Evolutionary conservation across 2,329 filamentous ascomycete species (phyloP).

Genomic region (Colletotrichum sp.): DNA sequence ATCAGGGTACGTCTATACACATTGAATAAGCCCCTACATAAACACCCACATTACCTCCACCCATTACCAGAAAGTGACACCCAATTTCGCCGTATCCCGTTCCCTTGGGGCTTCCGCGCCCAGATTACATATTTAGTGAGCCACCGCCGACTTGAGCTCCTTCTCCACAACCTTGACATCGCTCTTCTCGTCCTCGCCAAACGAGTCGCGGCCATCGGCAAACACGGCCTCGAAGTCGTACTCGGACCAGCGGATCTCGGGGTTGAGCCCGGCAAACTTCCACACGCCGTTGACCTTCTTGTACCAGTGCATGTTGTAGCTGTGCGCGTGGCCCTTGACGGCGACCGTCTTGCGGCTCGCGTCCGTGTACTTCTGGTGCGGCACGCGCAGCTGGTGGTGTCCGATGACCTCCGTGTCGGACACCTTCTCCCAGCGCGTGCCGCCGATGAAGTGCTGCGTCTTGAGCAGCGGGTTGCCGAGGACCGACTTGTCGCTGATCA

Average conservation of each 20-base stretch:
- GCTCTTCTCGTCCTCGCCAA: neutral
- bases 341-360: constrained; percentile 49
- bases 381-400: constrained; percentile 66
- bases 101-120: neutral
- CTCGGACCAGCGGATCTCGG: constrained; percentile 62
- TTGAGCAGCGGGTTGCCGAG: constrained; percentile 66
- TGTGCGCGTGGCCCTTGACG: constrained; percentile 66
- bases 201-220: constrained; percentile 19
- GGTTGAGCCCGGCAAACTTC: constrained; percentile 64
- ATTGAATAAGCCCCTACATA: neutral
- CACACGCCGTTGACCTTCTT: constrained; percentile 62
- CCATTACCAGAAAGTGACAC: neutral
- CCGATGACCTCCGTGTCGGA: constrained; percentile 64
- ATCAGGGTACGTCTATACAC: neutral
- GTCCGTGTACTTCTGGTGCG: constrained; percentile 66
- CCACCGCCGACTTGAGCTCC: constrained; percentile 5
- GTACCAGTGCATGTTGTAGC: constrained; percentile 63
- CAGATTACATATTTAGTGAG: neutral
- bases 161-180: constrained; percentile 10
- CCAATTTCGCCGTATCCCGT: neutral
- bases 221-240: constrained; percentile 64
- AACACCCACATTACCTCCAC: neutral
- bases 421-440: constrained; percentile 61
- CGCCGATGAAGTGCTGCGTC: constrained; percentile 70
- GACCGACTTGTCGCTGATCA: constrained; percentile 62